Evolutionary conservation across 345 rosid genomes (phyloP), one percentile per base, ranked within the genome.

Genomic region (Populus alba): DNA sequence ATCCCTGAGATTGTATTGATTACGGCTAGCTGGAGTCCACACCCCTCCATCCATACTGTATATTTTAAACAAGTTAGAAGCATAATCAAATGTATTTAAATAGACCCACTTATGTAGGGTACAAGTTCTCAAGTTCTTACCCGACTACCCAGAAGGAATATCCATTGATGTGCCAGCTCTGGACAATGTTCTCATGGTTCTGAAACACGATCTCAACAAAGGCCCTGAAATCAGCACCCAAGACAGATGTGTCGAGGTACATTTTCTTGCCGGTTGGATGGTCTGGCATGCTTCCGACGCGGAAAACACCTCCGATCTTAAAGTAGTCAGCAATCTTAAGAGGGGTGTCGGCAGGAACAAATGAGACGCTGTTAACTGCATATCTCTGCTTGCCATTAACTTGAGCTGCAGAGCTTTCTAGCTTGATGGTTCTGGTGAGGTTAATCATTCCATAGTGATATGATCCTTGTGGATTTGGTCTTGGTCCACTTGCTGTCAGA

Each of bases 381-480:
- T 93, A 93, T 59, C 98, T 85, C 80, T 92, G 98, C 86, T 88
- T 92, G 49, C 87, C 82, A n/a, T 83, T 81, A 53, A 93, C 88
- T 65, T 75, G 86, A 11, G 53, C 90, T 13, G 94, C 92, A 33
- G 91, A 86, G 87, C 88, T 95, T 47, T 73, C 90, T 43, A 93
- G 83, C 87, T 78, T 86, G 75, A 93, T 78, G 1, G 96, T 90
- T 79, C 90, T 84, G 5, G 89, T 83, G 20, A 87, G 81, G 76
- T 90, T 93, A 51, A 93, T 83, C 29, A 41, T 83, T 41, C 99
- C 97, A 74, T 95, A 93, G 73, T 93, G 98, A 88, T 93, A 93
- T 20, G 98, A 93, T 6, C 99, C 99, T 22, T 95, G 99, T n/a
- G 98, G 99, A 61, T 95, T 95, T 1, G 97, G 98, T 80, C 98